Evolutionary conservation across 257 asterid genomes (phyloP), one percentile per base, ranked within the genome.

Genomic region (Primulina tabacum): DNA sequence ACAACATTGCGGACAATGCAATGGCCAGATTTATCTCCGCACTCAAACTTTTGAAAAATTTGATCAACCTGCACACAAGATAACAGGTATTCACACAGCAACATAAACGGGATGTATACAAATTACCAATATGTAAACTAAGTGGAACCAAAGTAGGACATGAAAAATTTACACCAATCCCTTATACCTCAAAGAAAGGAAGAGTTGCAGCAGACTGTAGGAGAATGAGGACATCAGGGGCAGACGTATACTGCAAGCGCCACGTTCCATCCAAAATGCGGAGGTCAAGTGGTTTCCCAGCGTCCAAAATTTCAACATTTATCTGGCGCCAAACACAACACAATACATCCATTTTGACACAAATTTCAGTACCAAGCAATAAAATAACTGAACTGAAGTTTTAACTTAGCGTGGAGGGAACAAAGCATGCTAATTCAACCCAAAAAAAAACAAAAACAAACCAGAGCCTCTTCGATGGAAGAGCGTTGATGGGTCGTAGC

Each of bases 241-340:
- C 98, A 10, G 98, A 87, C 5, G 98, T 90, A 75, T 90, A 90
- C 79, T 88, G 95, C 86, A 92, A 79, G 35, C 98, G 98, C 98
- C 98, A 90, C 10, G 96, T 90, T n/a, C 97, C 97, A 24, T 92
- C 86, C 84, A 92, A 81, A 67, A 76, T 62, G 32, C 63, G 78
- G 77, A 90, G 80, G 37, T 88, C 74, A 64, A 90, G 75, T 20
- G 85, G 80, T 65, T 83, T 82, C 64, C 91, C 95, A 14, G 92
- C 89, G 71, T 84, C 86, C 56, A 79, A 79, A 58, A 84, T 75
- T 75, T 92, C 98, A 50, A 92, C 90, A 43, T 65, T 65, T 72
- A 89, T 95, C 92, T 84, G 78, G n/a, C 33, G 33, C 65, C 77
- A 62, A 24, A 47, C 33, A 66, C 14, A 66, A 71, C 21, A 21